phyloP scores from a whole-genome alignment of 352 stramenopile genomes.

The Globisporangium polare region DNA sequence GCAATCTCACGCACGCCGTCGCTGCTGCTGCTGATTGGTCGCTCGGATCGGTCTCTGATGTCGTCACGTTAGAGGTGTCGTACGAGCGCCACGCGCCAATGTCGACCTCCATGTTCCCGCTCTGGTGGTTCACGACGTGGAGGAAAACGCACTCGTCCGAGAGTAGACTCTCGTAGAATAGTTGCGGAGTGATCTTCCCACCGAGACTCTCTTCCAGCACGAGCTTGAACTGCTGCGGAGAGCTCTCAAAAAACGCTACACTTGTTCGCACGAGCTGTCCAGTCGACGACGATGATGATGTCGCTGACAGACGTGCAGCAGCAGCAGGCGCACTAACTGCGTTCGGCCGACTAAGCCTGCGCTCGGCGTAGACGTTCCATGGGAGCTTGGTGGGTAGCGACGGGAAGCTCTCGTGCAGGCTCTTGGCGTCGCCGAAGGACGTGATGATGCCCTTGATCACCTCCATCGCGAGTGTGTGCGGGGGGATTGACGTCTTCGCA shows the following conservation, averaged over 20 bases:
- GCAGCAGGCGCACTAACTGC: background rate
- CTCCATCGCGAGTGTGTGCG: slow-evolving; percentile 48
- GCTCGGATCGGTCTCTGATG: background rate
- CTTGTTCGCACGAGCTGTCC: slow-evolving; percentile 16
- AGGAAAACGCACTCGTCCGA: slow-evolving; percentile 59
- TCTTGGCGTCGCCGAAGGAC: slow-evolving; percentile 26
- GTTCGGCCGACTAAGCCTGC: background rate
- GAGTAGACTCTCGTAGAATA: slow-evolving; percentile 58
- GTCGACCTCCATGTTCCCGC: slow-evolving; percentile 56
- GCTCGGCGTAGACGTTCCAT: slow-evolving; percentile 26
- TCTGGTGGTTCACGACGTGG: slow-evolving; percentile 26
- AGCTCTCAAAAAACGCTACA: slow-evolving; percentile 50
- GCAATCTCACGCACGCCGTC: slow-evolving; percentile 40
- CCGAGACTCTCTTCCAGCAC: slow-evolving; percentile 44
- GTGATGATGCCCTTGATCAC: slow-evolving; percentile 46
- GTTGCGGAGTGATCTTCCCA: slow-evolving; percentile 31
- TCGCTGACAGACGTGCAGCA: background rate
- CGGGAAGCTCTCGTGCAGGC: slow-evolving; percentile 23
- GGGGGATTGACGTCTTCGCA: slow-evolving; percentile 12
- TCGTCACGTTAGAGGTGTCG: background rate
- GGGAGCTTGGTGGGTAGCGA: slow-evolving; percentile 40
- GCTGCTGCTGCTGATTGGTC: background rate
- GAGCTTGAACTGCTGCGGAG: slow-evolving; percentile 32
- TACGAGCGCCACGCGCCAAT: slow-evolving; percentile 47
- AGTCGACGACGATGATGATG: background rate